Evolutionary conservation across 345 rosid species (phyloP).

Genomic region (Dovyalis caffra): DNA sequence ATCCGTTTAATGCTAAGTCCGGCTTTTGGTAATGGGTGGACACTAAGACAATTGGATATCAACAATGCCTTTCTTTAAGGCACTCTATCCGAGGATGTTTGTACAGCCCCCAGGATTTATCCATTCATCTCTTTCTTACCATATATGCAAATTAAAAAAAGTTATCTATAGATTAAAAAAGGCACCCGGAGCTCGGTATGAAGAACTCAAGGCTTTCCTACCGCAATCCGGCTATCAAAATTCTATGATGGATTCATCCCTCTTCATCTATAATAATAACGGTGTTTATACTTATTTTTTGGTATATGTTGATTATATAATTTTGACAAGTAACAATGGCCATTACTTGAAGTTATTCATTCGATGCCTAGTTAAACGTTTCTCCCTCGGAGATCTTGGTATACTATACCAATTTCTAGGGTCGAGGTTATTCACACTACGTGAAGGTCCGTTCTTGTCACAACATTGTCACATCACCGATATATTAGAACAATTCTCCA

Average conservation of each 20-base stretch:
- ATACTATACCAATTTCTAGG: neutral
- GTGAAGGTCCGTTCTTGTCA: neutral
- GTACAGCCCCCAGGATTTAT: neutral
- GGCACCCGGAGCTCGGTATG: neutral
- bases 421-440: no score
- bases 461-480: neutral
- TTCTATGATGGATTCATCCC: neutral
- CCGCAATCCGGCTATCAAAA: neutral
- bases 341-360: neutral
- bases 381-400: neutral
- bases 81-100: neutral
- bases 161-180: neutral
- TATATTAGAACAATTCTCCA: no score
- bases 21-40: neutral
- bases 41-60: neutral
- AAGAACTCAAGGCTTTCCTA: neutral
- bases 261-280: neutral
- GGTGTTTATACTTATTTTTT: neutral
- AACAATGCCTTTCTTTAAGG: neutral
- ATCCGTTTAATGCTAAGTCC: neutral
- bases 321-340: neutral
- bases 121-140: neutral
- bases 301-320: neutral
- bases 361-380: neutral
- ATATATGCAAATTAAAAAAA: neutral